Evolutionary conservation across 495 filamentous ascomycete genomes (phyloP), one percentile per base, ranked within the genome.

Genomic region (Immersiella caudata): DNA sequence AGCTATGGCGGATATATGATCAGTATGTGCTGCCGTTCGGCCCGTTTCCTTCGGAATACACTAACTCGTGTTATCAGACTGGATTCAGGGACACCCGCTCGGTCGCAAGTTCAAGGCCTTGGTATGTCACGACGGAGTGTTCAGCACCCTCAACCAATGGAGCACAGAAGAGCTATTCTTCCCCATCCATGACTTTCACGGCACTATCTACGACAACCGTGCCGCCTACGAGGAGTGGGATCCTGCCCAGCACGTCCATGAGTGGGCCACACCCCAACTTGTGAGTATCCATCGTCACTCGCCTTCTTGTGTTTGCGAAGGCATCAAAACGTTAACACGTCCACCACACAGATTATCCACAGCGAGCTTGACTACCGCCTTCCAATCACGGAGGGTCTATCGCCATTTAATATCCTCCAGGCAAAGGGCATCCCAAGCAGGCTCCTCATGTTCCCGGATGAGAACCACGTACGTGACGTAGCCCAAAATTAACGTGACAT

Each of bases 1-100:
- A 91, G 88, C 0, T 97, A 94, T 71, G 92, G 91, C n/a, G 92
- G 93, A 16, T 96, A 87, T 73, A 93, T 93, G 92, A 88, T 92
- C 73, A 93, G 82, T 84, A 64, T 65, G 78, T 67, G n/a, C n/a
- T 22, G 22, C 51, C 26, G 9, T 50, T 61, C 57, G 25, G 2
- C 18, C 25, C 8, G 62, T n/a, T 51, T 20, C 11, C 14, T 29
- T 0, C 21, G 12, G 5, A 12, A 4, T 21, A 20, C 16, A 18
- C 67, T 20, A 68, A 74, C 35, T 68, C 60, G 21, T n/a, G 59
- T n/a, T n/a, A 62, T 55, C 33, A 87, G 82, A 91, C 71, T 91
- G 89, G 87, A 88, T 91, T 68, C 88, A 90, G 76, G 89, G 89
- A 51, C 86, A 90, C 35, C 80, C 82, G 0, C 80, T 91, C 0